Conservation (phyloP, 1,139 yeast species). For the Suhomyces bolitotheri region DNA sequence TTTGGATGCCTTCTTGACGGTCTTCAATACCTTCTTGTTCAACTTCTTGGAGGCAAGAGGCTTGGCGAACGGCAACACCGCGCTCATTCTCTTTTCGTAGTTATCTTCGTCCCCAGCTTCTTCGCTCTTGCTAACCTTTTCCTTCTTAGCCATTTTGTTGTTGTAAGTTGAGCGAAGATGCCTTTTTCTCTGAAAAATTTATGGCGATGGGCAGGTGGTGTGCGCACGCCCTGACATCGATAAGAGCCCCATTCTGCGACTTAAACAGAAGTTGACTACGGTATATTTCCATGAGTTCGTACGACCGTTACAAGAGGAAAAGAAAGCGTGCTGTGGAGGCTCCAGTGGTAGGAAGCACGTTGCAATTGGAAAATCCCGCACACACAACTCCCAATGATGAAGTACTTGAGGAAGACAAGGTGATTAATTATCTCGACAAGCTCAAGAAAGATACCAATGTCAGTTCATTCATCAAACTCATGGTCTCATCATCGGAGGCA, state of each 20-base stretch:
- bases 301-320: slow-evolving; percentile 12
- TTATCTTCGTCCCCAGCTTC: slow-evolving; percentile 59
- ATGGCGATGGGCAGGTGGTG: slow-evolving; percentile 12
- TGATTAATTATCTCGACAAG: slow-evolving; percentile 22
- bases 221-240: slow-evolving; percentile 11
- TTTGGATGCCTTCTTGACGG: slow-evolving; percentile 95
- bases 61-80: slow-evolving; percentile 86
- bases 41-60: slow-evolving; percentile 96
- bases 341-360: slow-evolving; percentile 1
- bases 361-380: slow-evolving; percentile 10
- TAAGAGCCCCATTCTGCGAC: no score
- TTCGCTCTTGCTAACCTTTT: slow-evolving; percentile 46
- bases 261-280: no score
- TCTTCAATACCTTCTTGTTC: slow-evolving; percentile 92
- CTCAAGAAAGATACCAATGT: slow-evolving; percentile 8
- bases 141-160: slow-evolving; percentile 53
- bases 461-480: slow-evolving; percentile 18
- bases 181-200: slow-evolving; percentile 14
- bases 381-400: slow-evolving; percentile 7
- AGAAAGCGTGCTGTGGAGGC: slow-evolving; percentile 10
- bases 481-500: slow-evolving; percentile 32
- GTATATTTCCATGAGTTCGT: slow-evolving; percentile 4
- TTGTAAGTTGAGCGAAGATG: neutral
- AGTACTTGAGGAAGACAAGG: slow-evolving; percentile 24
- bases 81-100: slow-evolving; percentile 89